phyloP scores from a whole-genome alignment of 352 stramenopile species.

The Phytophthora nicotianae region DNA sequence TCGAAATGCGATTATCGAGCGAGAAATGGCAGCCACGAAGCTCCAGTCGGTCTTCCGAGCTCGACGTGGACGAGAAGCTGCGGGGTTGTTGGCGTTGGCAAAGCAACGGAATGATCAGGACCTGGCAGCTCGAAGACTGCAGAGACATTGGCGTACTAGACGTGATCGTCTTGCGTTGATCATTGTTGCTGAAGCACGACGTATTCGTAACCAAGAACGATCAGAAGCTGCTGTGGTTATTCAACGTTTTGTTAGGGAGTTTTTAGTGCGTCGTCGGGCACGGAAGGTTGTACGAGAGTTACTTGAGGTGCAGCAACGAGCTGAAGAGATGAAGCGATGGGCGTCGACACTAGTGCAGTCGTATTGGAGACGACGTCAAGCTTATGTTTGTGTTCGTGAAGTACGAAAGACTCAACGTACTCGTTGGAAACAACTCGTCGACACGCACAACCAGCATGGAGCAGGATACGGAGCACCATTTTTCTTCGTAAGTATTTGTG shows the following conservation, averaged over 20 bases:
- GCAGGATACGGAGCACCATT: conserved; percentile 83
- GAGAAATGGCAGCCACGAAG: conserved; percentile 55
- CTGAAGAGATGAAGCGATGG: conserved; percentile 70
- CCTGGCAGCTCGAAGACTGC: conserved; percentile 43
- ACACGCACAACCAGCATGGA: conserved; percentile 78
- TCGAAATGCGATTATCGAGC: conserved; percentile 31
- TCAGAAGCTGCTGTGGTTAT: conserved; percentile 44
- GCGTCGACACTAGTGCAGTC: conserved; percentile 73
- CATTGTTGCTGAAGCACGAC: conserved; percentile 45
- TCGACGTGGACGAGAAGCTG: conserved; percentile 44
- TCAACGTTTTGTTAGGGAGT: conserved; percentile 52
- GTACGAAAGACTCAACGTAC: conserved; percentile 50
- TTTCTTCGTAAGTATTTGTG: conserved; percentile 80
- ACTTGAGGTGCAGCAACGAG: conserved; percentile 42
- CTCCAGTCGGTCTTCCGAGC: conserved; percentile 68
- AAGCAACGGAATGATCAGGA: conserved; percentile 47
- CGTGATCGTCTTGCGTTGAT: conserved; percentile 50
- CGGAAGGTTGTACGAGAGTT: conserved; percentile 54
- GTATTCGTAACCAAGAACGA: conserved; percentile 34
- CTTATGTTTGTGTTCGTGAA: conserved; percentile 34
- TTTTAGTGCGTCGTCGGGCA: conserved; percentile 50
- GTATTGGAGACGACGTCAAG: conserved; percentile 60
- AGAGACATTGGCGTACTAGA: conserved; percentile 58
- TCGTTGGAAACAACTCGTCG: conserved; percentile 93
- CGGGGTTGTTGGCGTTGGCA: conserved; percentile 48